These are phyloP conservation scores for Iberis amara DNA, from an alignment of 441 rosid species.

Conservation along the genomic window DNA sequence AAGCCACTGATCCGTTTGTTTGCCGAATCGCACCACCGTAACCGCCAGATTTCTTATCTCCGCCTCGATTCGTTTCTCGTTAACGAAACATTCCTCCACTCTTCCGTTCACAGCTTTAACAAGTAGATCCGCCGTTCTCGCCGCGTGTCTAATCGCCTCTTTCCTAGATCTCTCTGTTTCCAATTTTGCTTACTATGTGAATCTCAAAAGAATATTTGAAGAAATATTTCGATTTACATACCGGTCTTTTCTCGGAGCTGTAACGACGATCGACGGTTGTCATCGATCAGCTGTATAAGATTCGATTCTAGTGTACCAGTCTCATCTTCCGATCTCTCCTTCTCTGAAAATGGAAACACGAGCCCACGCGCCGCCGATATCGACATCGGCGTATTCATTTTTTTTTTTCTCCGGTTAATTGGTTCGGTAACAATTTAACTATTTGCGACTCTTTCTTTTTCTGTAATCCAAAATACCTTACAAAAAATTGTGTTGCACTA, in stretches of 20 bases:
- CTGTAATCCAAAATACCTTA: too few species aligned
- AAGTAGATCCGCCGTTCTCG: conserved; percentile 54
- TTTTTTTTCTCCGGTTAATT: neutral
- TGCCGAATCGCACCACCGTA: conserved; percentile 48
- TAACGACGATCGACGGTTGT: conserved; percentile 47
- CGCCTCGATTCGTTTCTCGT: conserved; percentile 65
- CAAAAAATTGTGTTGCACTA: too few species aligned
- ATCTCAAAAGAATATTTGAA: neutral
- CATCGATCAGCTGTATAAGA: conserved; percentile 52
- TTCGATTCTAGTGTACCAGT: conserved; percentile 47
- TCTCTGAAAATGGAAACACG: conserved; percentile 25
- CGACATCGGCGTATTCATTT: conserved; percentile 39
- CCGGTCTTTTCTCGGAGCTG: conserved; percentile 57
- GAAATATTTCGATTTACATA: conserved; percentile 16
- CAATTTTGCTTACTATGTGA: neutral
- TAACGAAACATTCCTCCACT: conserved; percentile 55
- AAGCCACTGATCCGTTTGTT: conserved; percentile 72
- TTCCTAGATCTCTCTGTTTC: conserved; percentile 57
- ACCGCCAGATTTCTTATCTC: conserved; percentile 57
- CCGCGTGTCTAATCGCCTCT: conserved; percentile 52
- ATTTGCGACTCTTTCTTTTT: too few species aligned
- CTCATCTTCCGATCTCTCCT: conserved; percentile 35
- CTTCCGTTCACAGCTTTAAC: conserved; percentile 75
- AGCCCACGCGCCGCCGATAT: conserved; percentile 40
- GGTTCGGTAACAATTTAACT: neutral